Percentiles rank a stretch among this genome's conserved stretches.
Conservation (phyloP, 176 grass and related monocot species). For the Elaeis guineensis region DNA sequence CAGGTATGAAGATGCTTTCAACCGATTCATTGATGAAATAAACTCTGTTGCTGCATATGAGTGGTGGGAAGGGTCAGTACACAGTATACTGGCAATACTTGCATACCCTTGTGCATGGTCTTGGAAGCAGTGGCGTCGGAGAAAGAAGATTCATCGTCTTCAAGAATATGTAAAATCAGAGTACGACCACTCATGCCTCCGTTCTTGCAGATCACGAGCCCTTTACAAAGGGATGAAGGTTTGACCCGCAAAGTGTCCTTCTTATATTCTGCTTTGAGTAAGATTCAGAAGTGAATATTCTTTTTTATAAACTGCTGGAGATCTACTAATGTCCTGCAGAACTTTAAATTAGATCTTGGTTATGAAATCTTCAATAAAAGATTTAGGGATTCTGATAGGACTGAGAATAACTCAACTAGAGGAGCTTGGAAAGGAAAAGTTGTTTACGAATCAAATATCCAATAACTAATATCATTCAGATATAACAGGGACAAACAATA, state of each 20-base stretch:
- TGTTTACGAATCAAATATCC: too few relatives aligned
- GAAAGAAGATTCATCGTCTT: slow-evolving; percentile 83
- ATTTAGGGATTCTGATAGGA: too few relatives aligned
- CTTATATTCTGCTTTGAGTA: slow-evolving; percentile 8
- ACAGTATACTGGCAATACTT: slow-evolving; percentile 89
- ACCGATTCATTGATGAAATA: slow-evolving; percentile 92
- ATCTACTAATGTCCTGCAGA: too few relatives aligned
- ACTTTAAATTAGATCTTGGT: too few relatives aligned
- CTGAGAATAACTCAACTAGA: too few relatives aligned
- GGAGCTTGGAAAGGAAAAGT: too few relatives aligned
- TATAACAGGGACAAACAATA: too few relatives aligned
- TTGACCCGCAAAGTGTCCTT: not conserved
- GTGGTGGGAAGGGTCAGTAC: slow-evolving; percentile 98
- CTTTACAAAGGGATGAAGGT: slow-evolving; percentile 99
- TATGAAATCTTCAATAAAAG: too few relatives aligned
- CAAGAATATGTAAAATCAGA: slow-evolving; percentile 97
- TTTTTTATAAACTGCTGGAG: not conserved
- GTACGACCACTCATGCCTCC: slow-evolving; percentile 95
- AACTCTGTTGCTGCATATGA: slow-evolving; percentile 92
- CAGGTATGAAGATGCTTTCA: slow-evolving; percentile 99
- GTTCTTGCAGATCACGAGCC: slow-evolving; percentile 91
- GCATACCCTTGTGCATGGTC: slow-evolving; percentile 99
- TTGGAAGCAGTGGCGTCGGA: slow-evolving; percentile 96
- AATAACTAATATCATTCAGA: too few relatives aligned
- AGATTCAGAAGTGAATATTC: not conserved